These are phyloP conservation scores for Psilocybe subaeruginosa DNA, from an alignment of 768 basidiomycete species.

Conservation along the genomic window DNA sequence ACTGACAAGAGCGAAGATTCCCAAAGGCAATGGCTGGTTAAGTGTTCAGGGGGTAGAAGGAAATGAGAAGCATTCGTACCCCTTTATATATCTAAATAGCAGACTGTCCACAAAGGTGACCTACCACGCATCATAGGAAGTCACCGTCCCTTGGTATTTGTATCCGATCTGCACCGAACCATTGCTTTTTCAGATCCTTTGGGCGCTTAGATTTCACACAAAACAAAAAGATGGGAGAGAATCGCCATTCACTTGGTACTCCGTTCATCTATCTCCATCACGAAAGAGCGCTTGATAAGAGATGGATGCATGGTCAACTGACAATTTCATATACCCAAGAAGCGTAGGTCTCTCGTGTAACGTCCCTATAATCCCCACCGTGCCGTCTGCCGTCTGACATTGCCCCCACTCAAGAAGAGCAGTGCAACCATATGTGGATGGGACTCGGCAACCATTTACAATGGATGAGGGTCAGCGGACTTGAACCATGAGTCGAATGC, in stretches of 20 bases:
- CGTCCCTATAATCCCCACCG: neutral
- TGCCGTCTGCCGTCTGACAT: neutral
- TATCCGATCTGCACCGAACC: neutral
- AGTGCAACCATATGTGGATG: neutral
- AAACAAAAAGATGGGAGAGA: neutral
- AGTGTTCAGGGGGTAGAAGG: neutral
- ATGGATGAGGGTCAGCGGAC: neutral
- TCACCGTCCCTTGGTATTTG: neutral
- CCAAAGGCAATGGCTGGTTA: neutral
- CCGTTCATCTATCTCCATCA: neutral
- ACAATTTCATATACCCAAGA: neutral
- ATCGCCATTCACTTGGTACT: neutral
- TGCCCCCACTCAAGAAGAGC: neutral
- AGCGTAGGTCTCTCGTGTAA: neutral
- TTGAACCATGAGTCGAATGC: neutral
- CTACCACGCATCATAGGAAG: neutral
- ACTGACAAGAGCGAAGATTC: neutral
- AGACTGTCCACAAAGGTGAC: neutral
- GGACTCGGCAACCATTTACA: neutral
- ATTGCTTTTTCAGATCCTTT: neutral
- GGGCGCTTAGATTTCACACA: neutral
- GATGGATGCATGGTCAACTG: slow-evolving; percentile 2
- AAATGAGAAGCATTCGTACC: too few relatives aligned
- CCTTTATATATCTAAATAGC: too few relatives aligned
- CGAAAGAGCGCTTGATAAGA: slow-evolving; percentile 14